Evolutionary conservation across 164 flowering plant genomes (phyloP).

Genomic region (Vitis labrusca): DNA sequence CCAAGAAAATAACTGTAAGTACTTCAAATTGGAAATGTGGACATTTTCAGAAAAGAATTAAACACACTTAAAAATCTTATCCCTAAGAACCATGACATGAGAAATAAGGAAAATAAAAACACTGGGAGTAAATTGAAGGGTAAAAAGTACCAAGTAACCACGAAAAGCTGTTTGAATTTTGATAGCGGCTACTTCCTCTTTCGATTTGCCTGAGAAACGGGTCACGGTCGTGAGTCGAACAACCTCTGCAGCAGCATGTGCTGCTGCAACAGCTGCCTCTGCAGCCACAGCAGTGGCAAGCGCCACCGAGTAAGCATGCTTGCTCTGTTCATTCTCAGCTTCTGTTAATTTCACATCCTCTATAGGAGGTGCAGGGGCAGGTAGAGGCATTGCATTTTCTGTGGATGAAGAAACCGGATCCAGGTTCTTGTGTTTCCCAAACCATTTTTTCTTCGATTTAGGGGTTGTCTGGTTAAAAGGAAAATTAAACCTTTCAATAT

Average conservation of each 20-base stretch:
- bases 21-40: too few relatives aligned
- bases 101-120: neutral
- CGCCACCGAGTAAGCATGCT: constrained; percentile 74
- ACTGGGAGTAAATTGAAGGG: neutral
- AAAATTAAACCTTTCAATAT: neutral
- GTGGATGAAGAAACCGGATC: constrained; percentile 22
- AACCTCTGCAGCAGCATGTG: constrained; percentile 85
- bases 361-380: constrained; percentile 14
- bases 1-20: too few relatives aligned
- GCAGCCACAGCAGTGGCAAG: constrained; percentile 83
- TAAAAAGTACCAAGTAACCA: constrained; percentile 56
- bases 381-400: constrained; percentile 15
- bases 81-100: neutral
- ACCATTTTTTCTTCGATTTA: constrained; percentile 64
- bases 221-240: constrained; percentile 51
- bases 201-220: constrained; percentile 57
- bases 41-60: too few relatives aligned
- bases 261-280: constrained; percentile 84
- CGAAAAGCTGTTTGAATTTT: constrained; percentile 83
- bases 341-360: constrained; percentile 52
- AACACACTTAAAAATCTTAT: too few relatives aligned
- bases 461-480: constrained; percentile 35
- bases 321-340: constrained; percentile 66
- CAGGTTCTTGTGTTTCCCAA: constrained; percentile 32
- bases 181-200: constrained; percentile 74